Base-by-base conservation (phyloP, 495 filamentous ascomycete genomes). In the Hypoxylon crocopeplum region DNA sequence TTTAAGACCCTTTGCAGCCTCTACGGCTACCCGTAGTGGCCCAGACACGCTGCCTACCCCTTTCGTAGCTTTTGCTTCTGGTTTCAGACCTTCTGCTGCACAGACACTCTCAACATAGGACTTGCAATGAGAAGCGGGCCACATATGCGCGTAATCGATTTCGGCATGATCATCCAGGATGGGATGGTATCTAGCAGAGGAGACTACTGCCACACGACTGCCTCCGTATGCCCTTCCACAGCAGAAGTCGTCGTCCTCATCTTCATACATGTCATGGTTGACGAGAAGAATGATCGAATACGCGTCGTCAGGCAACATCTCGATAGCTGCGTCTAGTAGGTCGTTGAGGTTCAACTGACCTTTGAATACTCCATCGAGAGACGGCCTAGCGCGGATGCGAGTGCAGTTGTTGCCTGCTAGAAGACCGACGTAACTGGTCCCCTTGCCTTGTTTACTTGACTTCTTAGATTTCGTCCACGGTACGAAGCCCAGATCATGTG, bases 211-310 rank as follows among this genome's bases (percentile, higher is more conserved):
- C 3, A 89, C 75, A 4, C 87, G 72, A 55, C 79, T 82, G 1
- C 79, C 84, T 11, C 86, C 87, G 56, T 88, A 89, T 13, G 88
- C 86, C 21, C 83, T 74, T 2, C 86, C 88, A 61, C 86, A 88
- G 52, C 80, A 84, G 55, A 88, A 89, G 22, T 82, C 81, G 52
- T 89, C 87, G 3, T 88, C 80, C 2, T 86, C 83, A 59, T 83
- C 80, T 63, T 89, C 85, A 66, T 83, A 89, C 32, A 89, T 65
- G 63, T 91, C 88, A 15, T 87, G 82, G 13, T 85, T 62, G 0
- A 84, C 69, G 3, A 89, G 59, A 44, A 90, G 52, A 5, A 86
- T 51, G 2, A 88, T 55, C 0, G 84, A 75, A 50, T 87, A 86
- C 3, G 86, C 86, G 70, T 88, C 84, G 2, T 68, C 49, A 0